Base-by-base conservation (phyloP, 805 yeast genomes). In the Blastobotrys muscicola region DNA sequence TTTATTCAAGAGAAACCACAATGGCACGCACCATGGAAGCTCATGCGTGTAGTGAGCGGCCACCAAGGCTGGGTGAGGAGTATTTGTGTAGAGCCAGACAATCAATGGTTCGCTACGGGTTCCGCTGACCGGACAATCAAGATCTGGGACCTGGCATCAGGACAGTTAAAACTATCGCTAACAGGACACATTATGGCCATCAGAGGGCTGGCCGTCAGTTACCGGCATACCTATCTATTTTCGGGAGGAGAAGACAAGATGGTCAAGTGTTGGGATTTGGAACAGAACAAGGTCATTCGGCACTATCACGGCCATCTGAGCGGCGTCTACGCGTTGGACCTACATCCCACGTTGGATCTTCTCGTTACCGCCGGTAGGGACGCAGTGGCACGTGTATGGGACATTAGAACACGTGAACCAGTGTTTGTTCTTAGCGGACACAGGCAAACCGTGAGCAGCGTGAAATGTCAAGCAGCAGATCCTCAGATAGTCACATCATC, bases 221-320 rank as follows among this genome's bases (percentile, higher is more conserved):
- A 71, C 2, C 68, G 82, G 43, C 86, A 80, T 58, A 96, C 97
- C 0, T 90, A 90, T 60, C 65, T 92, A 68, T 92, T 89, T 59
- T 77, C 90, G 10, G 89, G 92, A 16, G 83, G 95, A 36, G 97
- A 92, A 58, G 99, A 92, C 60, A 89, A 89, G 60, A 72, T 87
- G 20, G 85, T 87, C 8, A 78, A 85, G 58, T 89, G 97, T 62
- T 92, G 97, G 97, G 99, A 92, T 66, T 69, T 92, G 52, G 97
- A 90, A 60, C 75, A 78, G 55, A 85, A 89, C 54, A 76, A 76
- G 52, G 77, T 85, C 2, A 75, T 87, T 3, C 68, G 97, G 44
- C 86, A 87, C 54, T 92, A 85, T 61, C 94, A 89, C 64, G 99
- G 98, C 3, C 98, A 92, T 65, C 69, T 85, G 20, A 85, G 94